phyloP scores from a whole-genome alignment of 2,329 filamentous ascomycete genomes.

The Endothia cerciana region DNA sequence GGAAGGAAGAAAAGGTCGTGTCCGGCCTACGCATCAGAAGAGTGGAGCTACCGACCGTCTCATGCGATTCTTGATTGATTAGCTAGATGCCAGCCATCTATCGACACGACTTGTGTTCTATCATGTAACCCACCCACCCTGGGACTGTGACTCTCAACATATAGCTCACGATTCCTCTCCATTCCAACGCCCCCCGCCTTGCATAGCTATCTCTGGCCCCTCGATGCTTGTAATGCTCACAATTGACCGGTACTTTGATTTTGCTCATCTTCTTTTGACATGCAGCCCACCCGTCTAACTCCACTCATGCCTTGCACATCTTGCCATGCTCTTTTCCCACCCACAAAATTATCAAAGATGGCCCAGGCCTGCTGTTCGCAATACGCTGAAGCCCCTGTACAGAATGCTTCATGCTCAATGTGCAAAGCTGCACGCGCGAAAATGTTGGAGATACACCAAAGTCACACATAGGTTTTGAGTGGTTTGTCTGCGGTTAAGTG shows the following conservation, averaged over 20 bases:
- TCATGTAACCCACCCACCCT: not conserved
- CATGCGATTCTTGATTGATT: slow-evolving; percentile 14
- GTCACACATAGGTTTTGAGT: not conserved
- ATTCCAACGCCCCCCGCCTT: slow-evolving; percentile 27
- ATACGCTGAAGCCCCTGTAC: not conserved
- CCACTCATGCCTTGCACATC: not conserved
- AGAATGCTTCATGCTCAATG: not conserved
- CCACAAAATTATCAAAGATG: not conserved
- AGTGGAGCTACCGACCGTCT: slow-evolving; percentile 2
- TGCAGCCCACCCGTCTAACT: not conserved
- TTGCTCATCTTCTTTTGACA: slow-evolving; percentile 6
- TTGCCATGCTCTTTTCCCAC: slow-evolving; percentile 6
- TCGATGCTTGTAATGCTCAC: slow-evolving; percentile 20
- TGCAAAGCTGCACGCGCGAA: not conserved
- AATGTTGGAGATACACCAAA: not conserved
- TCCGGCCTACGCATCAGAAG: not conserved
- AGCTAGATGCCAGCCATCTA: slow-evolving; percentile 14
- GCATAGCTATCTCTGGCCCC: slow-evolving; percentile 19
- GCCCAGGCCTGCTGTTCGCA: not conserved
- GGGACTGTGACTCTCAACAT: slow-evolving; percentile 7
- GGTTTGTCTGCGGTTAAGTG: not conserved
- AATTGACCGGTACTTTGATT: slow-evolving; percentile 11
- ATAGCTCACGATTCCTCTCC: not conserved
- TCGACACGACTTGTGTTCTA: slow-evolving; percentile 15
- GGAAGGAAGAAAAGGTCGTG: not conserved